Evolutionary conservation across 2,329 filamentous ascomycete genomes (phyloP).

Genomic region (Aspergillus terreus): DNA sequence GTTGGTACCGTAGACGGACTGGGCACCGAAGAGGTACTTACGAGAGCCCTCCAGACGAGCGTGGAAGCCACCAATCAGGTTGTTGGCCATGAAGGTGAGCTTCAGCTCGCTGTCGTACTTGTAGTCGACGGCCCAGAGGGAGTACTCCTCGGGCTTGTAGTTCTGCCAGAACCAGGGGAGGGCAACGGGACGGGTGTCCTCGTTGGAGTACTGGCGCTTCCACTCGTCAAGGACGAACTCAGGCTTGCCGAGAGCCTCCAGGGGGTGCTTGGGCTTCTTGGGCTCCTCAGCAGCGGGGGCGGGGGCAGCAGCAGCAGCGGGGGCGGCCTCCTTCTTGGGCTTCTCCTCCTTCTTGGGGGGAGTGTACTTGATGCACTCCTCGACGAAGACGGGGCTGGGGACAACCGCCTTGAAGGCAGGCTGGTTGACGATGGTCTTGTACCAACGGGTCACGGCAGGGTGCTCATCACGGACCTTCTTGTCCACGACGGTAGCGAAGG

Average conservation of each 20-base stretch:
- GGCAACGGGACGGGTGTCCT: slow-evolving; percentile 74
- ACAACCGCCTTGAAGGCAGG: slow-evolving; percentile 80
- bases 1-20: slow-evolving; percentile 82
- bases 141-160: slow-evolving; percentile 91
- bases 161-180: slow-evolving; percentile 99
- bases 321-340: slow-evolving; percentile 69
- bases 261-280: slow-evolving; percentile 91
- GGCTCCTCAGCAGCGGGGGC: slow-evolving; percentile 53
- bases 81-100: slow-evolving; percentile 97
- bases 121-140: slow-evolving; percentile 90
- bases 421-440: slow-evolving; percentile 89
- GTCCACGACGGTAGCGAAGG: slow-evolving; percentile 93
- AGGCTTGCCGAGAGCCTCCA: slow-evolving; percentile 76
- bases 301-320: slow-evolving; percentile 55
- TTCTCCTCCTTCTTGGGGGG: slow-evolving; percentile 68
- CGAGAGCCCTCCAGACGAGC: slow-evolving; percentile 92
- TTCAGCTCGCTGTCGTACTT: slow-evolving; percentile 99
- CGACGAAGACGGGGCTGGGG: slow-evolving; percentile 71
- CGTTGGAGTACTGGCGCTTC: slow-evolving; percentile 99
- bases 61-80: slow-evolving; percentile 98
- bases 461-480: slow-evolving; percentile 78
- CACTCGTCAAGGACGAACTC: slow-evolving; percentile 88
- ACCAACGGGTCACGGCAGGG: slow-evolving; percentile 91
- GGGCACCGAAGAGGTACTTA: slow-evolving; percentile 94
- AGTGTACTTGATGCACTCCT: slow-evolving; percentile 70